Base-by-base conservation (phyloP, 2,329 filamentous ascomycete species). In the Triangularia setosa region DNA sequence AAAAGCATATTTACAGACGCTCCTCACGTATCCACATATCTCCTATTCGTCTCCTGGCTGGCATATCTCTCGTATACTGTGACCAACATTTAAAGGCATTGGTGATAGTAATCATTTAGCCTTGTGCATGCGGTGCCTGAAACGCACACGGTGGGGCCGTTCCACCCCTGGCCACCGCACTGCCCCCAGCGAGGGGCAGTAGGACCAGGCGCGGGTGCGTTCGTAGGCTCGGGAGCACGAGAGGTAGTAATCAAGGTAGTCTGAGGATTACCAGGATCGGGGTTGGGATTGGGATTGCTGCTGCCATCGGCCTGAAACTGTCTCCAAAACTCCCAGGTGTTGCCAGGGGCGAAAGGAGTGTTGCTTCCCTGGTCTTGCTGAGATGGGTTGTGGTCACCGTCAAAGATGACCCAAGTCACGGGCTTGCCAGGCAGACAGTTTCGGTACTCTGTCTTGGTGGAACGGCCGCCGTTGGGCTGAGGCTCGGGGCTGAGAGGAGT, bases 101-200 rank as follows among this genome's bases (percentile, higher is more conserved):
- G 78, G 18, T 53, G 74, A 72, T 79, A 80, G 63, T 68, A 79
- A 52, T 72, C 71, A 70, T 79, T 80, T 65, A 73, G 30, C 60
- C 70, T 72, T 52, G 67, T 71, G 73, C 78, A 80, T 25, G 73
- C 78, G 48, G 59, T 73, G 12, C 73, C 73, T 9, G 72, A 65
- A 30, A 65, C 71, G 69, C 79, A 80, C 12, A 60, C 67, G 1
- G 72, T 78, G 18, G 74, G 66, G 18, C 79, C 78, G 28, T 56
- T 73, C 69, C 72, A 79, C 53, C 68, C 71, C 54, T 21, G 64
- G 14, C 78, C 77, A 35, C 77, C 77, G 52, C 77, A 79, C 67
- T 78, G 76, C 14, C 74, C 74, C 33, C 69, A 79, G 21, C 54
- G 60, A 23, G 61, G 61, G 5, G 64, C 61, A n/a, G 61, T 58